These are phyloP conservation scores for Knufia petricola DNA, from an alignment of 2,329 filamentous ascomycete species.

Conservation along the genomic window DNA sequence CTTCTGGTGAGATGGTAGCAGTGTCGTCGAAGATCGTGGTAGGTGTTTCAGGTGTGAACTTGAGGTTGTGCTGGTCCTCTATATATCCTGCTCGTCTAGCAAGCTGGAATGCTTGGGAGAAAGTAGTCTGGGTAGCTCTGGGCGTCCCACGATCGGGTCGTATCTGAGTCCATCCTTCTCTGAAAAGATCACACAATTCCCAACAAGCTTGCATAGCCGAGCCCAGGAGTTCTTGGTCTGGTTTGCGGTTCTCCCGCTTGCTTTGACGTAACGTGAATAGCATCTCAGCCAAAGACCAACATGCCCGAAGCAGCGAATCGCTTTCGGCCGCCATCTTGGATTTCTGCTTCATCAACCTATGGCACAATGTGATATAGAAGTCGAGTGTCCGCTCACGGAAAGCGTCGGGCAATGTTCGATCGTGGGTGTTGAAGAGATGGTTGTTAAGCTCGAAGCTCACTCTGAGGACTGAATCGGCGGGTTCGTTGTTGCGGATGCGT, in stretches of 20 bases:
- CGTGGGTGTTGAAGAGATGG: conserved; percentile 87
- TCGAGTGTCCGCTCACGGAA: conserved; percentile 86
- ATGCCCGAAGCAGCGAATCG: conserved; percentile 72
- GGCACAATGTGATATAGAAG: conserved; percentile 88
- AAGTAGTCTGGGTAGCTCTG: conserved; percentile 61
- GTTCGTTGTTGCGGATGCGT: conserved; percentile 64
- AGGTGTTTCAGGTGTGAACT: conserved; percentile 56
- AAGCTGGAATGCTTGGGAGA: conserved; percentile 50
- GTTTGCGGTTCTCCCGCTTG: conserved; percentile 58
- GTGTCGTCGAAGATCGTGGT: conserved; percentile 94
- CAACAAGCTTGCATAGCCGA: conserved; percentile 89
- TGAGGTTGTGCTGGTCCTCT: conserved; percentile 5
- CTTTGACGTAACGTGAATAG: conserved; percentile 83
- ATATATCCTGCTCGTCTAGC: conserved; percentile 34
- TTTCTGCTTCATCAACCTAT: conserved; percentile 91
- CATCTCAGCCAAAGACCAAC: conserved; percentile 87
- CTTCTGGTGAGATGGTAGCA: conserved; percentile 72
- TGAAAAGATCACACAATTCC: conserved; percentile 88
- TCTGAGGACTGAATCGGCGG: conserved; percentile 73
- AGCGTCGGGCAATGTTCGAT: conserved; percentile 69
- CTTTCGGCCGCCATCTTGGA: conserved; percentile 70
- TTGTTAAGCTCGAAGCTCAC: conserved; percentile 95
- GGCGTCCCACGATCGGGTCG: conserved; percentile 79
- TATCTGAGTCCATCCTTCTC: conserved; percentile 82
- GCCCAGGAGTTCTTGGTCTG: conserved; percentile 75